A percentile compares a stretch with the other conserved stretches of the same genome.
phyloP scores from a whole-genome alignment of 2,329 filamentous ascomycete species.

The Mariannaea elegans region DNA sequence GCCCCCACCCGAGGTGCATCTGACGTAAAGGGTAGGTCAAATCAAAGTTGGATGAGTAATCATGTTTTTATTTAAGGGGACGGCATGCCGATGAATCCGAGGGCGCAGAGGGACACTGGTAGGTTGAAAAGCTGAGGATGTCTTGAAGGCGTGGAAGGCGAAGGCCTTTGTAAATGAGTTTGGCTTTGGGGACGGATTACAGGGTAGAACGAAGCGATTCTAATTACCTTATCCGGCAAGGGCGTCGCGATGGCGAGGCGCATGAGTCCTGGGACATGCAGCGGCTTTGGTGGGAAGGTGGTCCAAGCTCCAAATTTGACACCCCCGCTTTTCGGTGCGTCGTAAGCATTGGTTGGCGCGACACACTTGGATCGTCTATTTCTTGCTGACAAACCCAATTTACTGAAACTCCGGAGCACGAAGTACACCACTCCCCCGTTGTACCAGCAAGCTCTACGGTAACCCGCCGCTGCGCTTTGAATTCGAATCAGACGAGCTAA shows the following conservation, averaged over 20 bases:
- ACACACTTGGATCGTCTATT: constrained; percentile 1
- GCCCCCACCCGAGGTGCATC: background rate
- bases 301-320: constrained; percentile 7
- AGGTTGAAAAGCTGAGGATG: background rate
- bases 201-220: too few relatives aligned
- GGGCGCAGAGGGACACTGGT: background rate
- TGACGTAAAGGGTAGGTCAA: constrained; percentile 1
- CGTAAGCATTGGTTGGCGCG: constrained; percentile 11
- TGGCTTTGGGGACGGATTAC: too few relatives aligned
- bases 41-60: background rate
- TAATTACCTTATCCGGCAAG: background rate
- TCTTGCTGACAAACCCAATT: constrained; percentile 40
- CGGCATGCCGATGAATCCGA: background rate
- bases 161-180: background rate
- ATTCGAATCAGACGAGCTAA: too few relatives aligned
- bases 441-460: background rate
- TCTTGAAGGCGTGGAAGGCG: background rate
- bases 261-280: constrained; percentile 5
- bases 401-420: background rate
- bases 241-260: background rate
- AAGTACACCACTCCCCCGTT: background rate
- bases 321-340: constrained; percentile 7
- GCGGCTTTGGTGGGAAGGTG: background rate
- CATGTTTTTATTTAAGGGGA: background rate
- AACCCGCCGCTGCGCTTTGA: too few relatives aligned